These are phyloP conservation scores for Cercospora sp. DNA, from an alignment of 2,329 filamentous ascomycete species.

Conservation along the genomic window DNA sequence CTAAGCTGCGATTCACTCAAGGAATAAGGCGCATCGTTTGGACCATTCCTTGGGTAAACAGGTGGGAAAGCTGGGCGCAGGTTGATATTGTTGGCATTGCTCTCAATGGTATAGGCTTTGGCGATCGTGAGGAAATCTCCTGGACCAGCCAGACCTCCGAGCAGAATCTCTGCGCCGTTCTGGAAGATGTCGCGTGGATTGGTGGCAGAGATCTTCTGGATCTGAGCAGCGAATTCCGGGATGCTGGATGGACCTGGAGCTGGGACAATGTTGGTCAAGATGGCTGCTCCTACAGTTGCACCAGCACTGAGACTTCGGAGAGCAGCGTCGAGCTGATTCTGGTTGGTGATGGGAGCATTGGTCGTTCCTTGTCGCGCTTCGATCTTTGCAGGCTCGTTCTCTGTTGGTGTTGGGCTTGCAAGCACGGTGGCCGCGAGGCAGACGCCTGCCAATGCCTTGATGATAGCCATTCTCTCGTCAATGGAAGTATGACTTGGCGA, in stretches of 20 bases:
- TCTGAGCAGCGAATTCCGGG: slow-evolving; percentile 20
- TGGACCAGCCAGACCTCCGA: slow-evolving; percentile 24
- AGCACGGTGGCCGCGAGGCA: slow-evolving; percentile 18
- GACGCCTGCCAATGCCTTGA: slow-evolving; percentile 10
- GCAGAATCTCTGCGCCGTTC: slow-evolving; percentile 25
- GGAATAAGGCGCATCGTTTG: slow-evolving; percentile 51
- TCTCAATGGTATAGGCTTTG: slow-evolving; percentile 25
- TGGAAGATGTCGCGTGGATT: slow-evolving; percentile 28
- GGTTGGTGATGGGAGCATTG: slow-evolving; percentile 19
- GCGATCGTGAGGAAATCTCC: slow-evolving; percentile 25
- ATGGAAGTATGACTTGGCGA: not conserved
- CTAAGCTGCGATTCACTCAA: slow-evolving; percentile 51
- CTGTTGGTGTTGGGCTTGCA: slow-evolving; percentile 23
- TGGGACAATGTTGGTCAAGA: slow-evolving; percentile 30
- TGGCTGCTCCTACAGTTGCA: slow-evolving; percentile 23
- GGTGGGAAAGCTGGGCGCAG: slow-evolving; percentile 20
- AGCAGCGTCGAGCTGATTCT: slow-evolving; percentile 23
- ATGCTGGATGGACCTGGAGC: slow-evolving; percentile 27
- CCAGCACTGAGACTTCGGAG: slow-evolving; percentile 20
- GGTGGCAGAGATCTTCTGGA: slow-evolving; percentile 23
- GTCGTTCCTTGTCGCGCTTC: slow-evolving; percentile 19
- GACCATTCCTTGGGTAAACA: slow-evolving; percentile 43
- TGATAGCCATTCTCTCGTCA: slow-evolving; percentile 4
- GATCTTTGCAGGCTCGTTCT: slow-evolving; percentile 13
- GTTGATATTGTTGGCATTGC: slow-evolving; percentile 34